Conservation (phyloP, 1,139 yeast genomes). For the Protomyces inundatus region DNA sequence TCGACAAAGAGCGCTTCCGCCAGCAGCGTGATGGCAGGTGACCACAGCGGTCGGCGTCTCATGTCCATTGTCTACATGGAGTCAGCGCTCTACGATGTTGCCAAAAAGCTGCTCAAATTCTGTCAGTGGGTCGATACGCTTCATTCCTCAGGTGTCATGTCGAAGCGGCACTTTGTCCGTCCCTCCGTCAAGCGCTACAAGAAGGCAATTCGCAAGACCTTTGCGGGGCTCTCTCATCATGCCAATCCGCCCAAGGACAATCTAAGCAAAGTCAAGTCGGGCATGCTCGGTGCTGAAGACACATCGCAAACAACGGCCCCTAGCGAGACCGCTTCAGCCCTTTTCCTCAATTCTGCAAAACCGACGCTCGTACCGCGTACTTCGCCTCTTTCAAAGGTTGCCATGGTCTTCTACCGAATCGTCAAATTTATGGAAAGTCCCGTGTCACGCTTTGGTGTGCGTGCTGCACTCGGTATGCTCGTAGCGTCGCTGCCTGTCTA, state of each 20-base stretch:
- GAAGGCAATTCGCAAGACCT: neutral
- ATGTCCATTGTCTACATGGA: slow-evolving; percentile 11
- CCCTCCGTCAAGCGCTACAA: slow-evolving; percentile 13
- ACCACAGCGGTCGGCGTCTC: neutral
- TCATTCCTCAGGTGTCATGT: slow-evolving; percentile 9
- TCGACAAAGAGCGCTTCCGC: slow-evolving; percentile 1
- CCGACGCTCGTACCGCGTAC: slow-evolving; percentile 1
- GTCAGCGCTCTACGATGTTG: slow-evolving; percentile 5
- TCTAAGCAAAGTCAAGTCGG: neutral
- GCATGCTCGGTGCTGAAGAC: slow-evolving; percentile 5
- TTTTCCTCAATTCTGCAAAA: slow-evolving; percentile 2
- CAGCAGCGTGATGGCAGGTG: neutral
- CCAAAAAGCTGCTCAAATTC: slow-evolving; percentile 6
- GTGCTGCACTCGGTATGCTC: slow-evolving; percentile 23
- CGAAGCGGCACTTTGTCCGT: neutral
- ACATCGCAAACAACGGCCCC: neutral
- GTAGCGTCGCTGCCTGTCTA: slow-evolving; percentile 18
- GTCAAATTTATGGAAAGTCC: slow-evolving; percentile 8
- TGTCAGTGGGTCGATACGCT: slow-evolving; percentile 10
- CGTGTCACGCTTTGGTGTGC: slow-evolving; percentile 9
- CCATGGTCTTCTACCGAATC: neutral
- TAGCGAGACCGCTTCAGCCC: neutral
- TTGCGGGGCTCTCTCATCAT: neutral
- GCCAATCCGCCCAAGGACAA: neutral
- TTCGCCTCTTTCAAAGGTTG: neutral